Percentiles rank a stretch among this genome's conserved stretches.
These are phyloP conservation scores for Baudoinia panamericana DNA, from an alignment of 495 filamentous ascomycete species.

Conservation along the genomic window DNA sequence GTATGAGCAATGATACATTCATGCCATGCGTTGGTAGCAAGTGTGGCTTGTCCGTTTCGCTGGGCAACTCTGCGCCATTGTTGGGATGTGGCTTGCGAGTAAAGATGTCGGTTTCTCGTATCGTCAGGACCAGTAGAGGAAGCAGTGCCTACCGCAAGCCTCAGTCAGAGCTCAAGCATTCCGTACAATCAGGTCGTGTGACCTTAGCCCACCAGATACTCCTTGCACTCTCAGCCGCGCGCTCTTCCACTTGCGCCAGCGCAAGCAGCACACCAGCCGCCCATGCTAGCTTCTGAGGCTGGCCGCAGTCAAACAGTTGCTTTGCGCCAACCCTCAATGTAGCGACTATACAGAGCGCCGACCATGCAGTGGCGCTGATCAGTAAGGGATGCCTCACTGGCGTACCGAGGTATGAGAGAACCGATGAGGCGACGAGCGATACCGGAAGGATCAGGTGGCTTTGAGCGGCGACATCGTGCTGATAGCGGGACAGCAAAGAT, in stretches of 20 bases:
- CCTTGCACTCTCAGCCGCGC: slow-evolving; percentile 24
- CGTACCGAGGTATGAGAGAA: slow-evolving; percentile 19
- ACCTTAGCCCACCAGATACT: slow-evolving; percentile 28
- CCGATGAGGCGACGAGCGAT: slow-evolving; percentile 19
- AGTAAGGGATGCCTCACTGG: slow-evolving; percentile 26
- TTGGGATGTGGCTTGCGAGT: not conserved
- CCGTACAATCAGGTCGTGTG: not conserved
- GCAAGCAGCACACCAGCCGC: slow-evolving; percentile 25
- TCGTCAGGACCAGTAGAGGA: slow-evolving; percentile 1
- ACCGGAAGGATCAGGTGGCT: slow-evolving; percentile 4
- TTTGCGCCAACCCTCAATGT: slow-evolving; percentile 16
- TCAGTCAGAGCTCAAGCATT: slow-evolving; percentile 10
- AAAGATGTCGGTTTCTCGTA: not conserved
- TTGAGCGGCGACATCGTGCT: slow-evolving; percentile 2
- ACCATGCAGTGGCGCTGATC: slow-evolving; percentile 25
- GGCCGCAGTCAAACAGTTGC: slow-evolving; percentile 1
- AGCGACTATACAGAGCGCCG: slow-evolving; percentile 22
- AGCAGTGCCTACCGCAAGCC: slow-evolving; percentile 3
- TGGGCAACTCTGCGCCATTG: not conserved
- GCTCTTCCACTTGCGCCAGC: slow-evolving; percentile 23
- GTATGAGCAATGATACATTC: slow-evolving; percentile 2
- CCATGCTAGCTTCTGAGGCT: slow-evolving; percentile 18
- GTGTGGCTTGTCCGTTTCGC: not conserved
- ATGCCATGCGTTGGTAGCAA: not conserved
- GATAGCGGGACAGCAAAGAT: slow-evolving; percentile 10